Evolutionary conservation across 441 rosid genomes (phyloP).

Genomic region (Viola pubescens): DNA sequence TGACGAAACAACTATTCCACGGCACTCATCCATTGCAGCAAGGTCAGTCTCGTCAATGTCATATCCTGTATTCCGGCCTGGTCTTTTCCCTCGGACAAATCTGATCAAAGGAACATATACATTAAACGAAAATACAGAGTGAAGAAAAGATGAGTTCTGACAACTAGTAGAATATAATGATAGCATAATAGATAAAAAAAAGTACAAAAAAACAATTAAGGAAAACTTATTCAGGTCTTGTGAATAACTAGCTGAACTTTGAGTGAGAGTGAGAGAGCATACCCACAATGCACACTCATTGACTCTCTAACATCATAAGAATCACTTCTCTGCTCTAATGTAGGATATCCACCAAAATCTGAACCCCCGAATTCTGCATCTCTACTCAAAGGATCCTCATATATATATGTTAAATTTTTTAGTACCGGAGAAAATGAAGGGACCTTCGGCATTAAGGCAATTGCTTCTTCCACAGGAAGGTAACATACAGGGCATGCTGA

Average conservation of each 20-base stretch:
- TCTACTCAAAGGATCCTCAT: conserved; percentile 47
- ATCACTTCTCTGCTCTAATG: conserved; percentile 59
- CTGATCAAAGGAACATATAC: conserved; percentile 27
- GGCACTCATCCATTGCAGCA: conserved; percentile 70
- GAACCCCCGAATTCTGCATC: conserved; percentile 74
- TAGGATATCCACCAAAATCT: conserved; percentile 82
- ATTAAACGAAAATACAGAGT: conserved; percentile 9
- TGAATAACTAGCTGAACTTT: conserved; percentile 1
- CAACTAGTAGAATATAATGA: not conserved
- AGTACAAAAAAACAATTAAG: not conserved
- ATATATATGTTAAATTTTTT: conserved; percentile 53
- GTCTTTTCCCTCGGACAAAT: conserved; percentile 70
- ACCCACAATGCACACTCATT: conserved; percentile 86
- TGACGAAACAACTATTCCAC: conserved; percentile 76
- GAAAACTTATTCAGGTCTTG: not conserved
- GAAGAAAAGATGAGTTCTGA: not conserved
- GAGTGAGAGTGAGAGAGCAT: conserved; percentile 19
- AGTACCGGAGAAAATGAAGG: conserved; percentile 67
- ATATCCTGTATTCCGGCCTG: conserved; percentile 67
- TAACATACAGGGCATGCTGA: conserved; percentile 94
- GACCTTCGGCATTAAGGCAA: conserved; percentile 59
- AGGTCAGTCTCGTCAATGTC: conserved; percentile 69
- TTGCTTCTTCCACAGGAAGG: conserved; percentile 78
- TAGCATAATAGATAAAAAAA: not conserved
- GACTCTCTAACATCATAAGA: conserved; percentile 67